These are phyloP conservation scores for Leccinum barrowsii DNA, from an alignment of 768 basidiomycete species.

Conservation along the genomic window DNA sequence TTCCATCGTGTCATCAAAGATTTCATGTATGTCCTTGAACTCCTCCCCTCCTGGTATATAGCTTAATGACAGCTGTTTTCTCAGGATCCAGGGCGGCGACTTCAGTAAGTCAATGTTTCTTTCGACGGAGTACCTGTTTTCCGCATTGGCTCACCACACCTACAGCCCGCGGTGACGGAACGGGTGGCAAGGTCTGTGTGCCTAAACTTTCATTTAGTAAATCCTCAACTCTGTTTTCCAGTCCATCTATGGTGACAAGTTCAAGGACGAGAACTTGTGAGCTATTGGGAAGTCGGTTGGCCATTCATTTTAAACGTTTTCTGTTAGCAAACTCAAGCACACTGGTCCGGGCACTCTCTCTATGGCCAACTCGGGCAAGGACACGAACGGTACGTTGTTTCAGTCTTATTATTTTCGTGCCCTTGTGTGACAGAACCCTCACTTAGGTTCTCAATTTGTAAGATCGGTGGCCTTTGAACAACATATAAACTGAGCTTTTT, in stretches of 20 bases:
- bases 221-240: conserved; percentile 23
- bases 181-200: conserved; percentile 74
- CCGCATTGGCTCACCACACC: conserved; percentile 7
- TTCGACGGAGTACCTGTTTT: conserved; percentile 14
- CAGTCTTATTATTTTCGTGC: background rate
- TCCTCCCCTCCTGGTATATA: background rate
- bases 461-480: conserved; percentile 23
- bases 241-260: conserved; percentile 90
- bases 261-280: conserved; percentile 96
- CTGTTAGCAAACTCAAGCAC: conserved; percentile 87
- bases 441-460: conserved; percentile 82
- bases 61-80: background rate
- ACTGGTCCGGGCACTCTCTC: conserved; percentile 83
- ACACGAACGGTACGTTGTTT: conserved; percentile 74
- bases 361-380: conserved; percentile 92
- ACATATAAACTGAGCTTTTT: background rate
- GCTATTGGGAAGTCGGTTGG: conserved; percentile 16
- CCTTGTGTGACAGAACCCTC: conserved; percentile 3
- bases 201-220: background rate
- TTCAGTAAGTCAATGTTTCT: conserved; percentile 64
- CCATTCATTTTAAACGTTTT: background rate
- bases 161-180: conserved; percentile 78
- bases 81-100: conserved; percentile 96
- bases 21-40: conserved; percentile 63
- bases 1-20: conserved; percentile 97